Evolutionary conservation across 352 stramenopile genomes (phyloP).

Genomic region (Pythium rhizo-oryzae): DNA sequence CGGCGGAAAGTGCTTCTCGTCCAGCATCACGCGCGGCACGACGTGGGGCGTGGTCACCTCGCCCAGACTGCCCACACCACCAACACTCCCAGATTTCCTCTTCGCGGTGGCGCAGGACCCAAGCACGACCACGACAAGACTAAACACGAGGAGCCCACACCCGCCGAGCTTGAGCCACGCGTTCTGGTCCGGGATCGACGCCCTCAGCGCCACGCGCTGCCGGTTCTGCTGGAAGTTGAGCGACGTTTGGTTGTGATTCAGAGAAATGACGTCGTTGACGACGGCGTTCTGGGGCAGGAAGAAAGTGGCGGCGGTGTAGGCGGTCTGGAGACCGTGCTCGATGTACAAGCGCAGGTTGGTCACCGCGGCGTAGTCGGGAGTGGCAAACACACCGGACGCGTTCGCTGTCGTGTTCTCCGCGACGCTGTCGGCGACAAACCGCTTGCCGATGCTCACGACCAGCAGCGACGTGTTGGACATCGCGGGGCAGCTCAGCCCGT

Average conservation of each 20-base stretch:
- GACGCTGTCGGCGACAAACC: constrained; percentile 9
- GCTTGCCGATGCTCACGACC: constrained; percentile 17
- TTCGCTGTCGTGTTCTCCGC: constrained; percentile 5
- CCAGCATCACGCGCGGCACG: too few relatives aligned
- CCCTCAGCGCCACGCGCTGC: not conserved
- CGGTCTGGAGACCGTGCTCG: not conserved
- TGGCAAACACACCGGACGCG: not conserved
- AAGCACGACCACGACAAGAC: too few relatives aligned
- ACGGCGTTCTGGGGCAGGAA: constrained; percentile 2
- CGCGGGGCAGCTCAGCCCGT: too few relatives aligned
- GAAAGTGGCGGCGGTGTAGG: constrained; percentile 6
- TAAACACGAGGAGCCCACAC: not conserved
- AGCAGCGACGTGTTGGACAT: not conserved
- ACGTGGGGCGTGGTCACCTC: too few relatives aligned
- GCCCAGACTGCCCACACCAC: too few relatives aligned
- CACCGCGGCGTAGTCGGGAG: not conserved
- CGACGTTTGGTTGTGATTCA: not conserved
- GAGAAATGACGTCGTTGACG: not conserved
- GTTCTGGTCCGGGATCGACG: not conserved
- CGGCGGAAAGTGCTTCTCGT: too few relatives aligned
- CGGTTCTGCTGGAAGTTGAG: not conserved
- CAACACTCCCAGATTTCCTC: too few relatives aligned
- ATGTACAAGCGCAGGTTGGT: constrained; percentile 25
- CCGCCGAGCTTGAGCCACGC: not conserved
- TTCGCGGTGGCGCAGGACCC: too few relatives aligned